Evolutionary conservation across 2,329 filamentous ascomycete species (phyloP).

Genomic region (Phaeosphaeriaceae sp.): DNA sequence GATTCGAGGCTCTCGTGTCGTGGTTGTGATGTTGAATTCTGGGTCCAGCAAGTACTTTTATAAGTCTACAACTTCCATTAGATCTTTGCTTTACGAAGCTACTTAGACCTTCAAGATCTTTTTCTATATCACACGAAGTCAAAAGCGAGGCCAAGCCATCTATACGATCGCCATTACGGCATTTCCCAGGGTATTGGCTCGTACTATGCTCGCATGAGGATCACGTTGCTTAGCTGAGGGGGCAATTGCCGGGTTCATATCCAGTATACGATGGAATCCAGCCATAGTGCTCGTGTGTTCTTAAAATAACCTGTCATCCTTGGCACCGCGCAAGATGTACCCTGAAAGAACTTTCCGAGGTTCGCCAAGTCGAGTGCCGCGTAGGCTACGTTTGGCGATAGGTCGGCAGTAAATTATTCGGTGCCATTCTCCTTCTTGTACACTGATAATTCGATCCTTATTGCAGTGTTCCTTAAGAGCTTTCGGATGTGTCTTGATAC

Average conservation of each 20-base stretch:
- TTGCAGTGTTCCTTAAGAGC: no score
- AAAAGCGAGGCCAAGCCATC: not conserved
- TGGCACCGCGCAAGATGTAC: not conserved
- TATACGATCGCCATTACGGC: not conserved
- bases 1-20: not conserved
- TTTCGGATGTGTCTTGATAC: no score
- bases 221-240: not conserved
- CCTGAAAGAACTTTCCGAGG: not conserved
- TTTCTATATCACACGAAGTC: not conserved
- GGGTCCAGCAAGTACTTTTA: not conserved
- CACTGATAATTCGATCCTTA: no score
- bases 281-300: not conserved
- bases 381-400: not conserved
- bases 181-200: not conserved
- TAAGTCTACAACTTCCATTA: not conserved
- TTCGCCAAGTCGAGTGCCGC: not conserved
- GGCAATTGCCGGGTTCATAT: not conserved
- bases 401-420: no score
- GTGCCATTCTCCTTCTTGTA: no score
- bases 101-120: not conserved
- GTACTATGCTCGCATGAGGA: not conserved
- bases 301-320: not conserved
- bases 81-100: not conserved
- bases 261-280: not conserved
- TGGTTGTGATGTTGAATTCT: not conserved